Evolutionary conservation across 164 flowering plant genomes (phyloP).

Genomic region (Santalum album): DNA sequence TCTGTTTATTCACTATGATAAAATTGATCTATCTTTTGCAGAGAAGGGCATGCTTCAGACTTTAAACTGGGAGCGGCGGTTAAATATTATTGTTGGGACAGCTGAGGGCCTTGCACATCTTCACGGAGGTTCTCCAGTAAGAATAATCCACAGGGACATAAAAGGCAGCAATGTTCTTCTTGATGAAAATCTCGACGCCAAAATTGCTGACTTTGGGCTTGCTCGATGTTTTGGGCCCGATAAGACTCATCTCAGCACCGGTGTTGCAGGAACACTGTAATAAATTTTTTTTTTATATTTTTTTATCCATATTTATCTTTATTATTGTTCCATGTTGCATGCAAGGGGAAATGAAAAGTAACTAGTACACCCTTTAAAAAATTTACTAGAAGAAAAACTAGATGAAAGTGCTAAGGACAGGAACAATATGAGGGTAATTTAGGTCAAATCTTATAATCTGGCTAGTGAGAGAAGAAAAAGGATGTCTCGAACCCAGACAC

Average conservation of each 20-base stretch:
- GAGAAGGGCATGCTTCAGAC: slow-evolving; percentile 29
- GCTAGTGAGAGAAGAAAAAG: no score
- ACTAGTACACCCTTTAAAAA: no score
- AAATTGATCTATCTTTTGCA: slow-evolving; percentile 15
- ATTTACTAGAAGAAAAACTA: no score
- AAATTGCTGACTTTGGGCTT: slow-evolving; percentile 76
- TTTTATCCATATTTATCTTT: neutral
- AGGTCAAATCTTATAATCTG: no score
- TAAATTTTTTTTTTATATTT: slow-evolving; percentile 9
- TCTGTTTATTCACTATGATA: no score
- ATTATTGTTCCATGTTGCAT: neutral
- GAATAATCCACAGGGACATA: slow-evolving; percentile 76
- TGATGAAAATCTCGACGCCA: slow-evolving; percentile 48
- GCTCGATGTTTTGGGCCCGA: slow-evolving; percentile 51
- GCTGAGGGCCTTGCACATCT: slow-evolving; percentile 75
- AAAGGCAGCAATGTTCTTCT: slow-evolving; percentile 72
- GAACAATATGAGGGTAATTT: no score
- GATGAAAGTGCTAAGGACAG: no score
- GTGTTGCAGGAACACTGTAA: slow-evolving; percentile 81
- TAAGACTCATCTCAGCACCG: slow-evolving; percentile 65
- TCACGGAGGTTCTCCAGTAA: slow-evolving; percentile 41
- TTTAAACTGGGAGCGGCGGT: slow-evolving; percentile 54
- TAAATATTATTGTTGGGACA: slow-evolving; percentile 46
- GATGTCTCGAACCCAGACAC: no score
- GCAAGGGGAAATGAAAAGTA: no score